A percentile compares a stretch with the other conserved stretches of the same genome.
Conservation (phyloP, 225 moss, liverwort and hornwort genomes). For the Pleurozium schreberi region DNA sequence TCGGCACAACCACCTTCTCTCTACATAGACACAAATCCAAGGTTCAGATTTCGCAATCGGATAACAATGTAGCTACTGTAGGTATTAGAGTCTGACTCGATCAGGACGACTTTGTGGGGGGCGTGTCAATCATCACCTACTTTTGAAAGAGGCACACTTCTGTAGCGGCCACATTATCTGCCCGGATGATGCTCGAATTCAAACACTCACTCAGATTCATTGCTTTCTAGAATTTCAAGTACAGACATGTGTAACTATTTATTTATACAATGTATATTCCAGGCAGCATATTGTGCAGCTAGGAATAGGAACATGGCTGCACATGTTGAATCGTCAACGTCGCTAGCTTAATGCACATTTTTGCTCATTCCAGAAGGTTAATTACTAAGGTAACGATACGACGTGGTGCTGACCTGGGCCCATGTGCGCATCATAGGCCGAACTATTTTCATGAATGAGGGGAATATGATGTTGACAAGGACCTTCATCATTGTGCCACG, state of each 20-base stretch:
- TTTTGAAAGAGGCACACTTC: neutral
- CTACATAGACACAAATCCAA: neutral
- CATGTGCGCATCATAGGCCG: neutral
- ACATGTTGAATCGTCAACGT: neutral
- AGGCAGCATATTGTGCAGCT: neutral
- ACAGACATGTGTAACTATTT: neutral
- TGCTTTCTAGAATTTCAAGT: neutral
- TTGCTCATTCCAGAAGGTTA: too few species aligned
- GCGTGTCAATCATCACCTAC: neutral
- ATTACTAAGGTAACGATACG: neutral
- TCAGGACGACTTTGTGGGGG: neutral
- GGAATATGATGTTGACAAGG: neutral
- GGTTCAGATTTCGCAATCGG: neutral
- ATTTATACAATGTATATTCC: neutral
- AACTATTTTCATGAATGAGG: neutral
- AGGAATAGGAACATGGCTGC: neutral
- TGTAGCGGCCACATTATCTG: neutral
- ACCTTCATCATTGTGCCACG: neutral
- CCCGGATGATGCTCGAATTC: neutral
- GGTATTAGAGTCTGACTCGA: constrained; percentile 1
- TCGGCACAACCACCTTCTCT: constrained; percentile 33
- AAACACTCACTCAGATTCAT: neutral
- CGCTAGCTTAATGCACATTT: neutral
- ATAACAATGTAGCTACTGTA: neutral
- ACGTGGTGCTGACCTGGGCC: neutral